Evolutionary conservation across 2,329 filamentous ascomycete species (phyloP), one percentile per base, ranked within the genome.

Genomic region (Malbranchea cinnamomea): DNA sequence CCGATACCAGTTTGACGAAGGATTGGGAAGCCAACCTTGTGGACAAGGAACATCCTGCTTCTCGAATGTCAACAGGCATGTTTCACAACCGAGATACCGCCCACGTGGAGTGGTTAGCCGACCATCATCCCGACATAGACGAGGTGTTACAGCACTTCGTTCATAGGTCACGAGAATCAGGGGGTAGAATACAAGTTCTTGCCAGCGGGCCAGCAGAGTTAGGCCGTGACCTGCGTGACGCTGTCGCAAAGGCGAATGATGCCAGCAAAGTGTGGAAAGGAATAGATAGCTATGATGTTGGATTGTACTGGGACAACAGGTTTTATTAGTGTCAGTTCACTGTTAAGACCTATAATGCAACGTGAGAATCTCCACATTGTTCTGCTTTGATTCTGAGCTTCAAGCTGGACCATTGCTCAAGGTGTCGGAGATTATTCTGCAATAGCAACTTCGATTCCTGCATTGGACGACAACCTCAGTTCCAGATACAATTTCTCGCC

Each of bases 141-240:
- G 47, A 49, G 10, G 48, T 70, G 6, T 54, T 76, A 2, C 44
- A 43, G 5, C 49, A 52, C n/a, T n/a, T n/a, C n/a, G 3, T 74
- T 74, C 39, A 55, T 70, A 3, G 53, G 10, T 11, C 14, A 24
- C 8, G 9, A 23, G 15, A 65, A 0, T 47, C 45, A 2, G 37
- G 31, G 0, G 70, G 69, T 0, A 50, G 63, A 8, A 71, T 68
- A 0, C 56, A 59, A 0, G 68, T 78, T 0, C 63, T 71, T 43
- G 71, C 65, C 0, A 76, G 71, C 40, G 72, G 73, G 0, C 73
- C 73, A 1, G 59, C 61, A 1, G 56, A 60, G 2, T 72, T 78
- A 66, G 63, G 74, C 4, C 59, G 56, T n/a, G 68, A 72, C 31
- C 41, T 77, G 34, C 55, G 72, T 15, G 48, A 37, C 4, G 62